phyloP scores from a whole-genome alignment of 805 yeast genomes.

The Starmerella geochares region DNA sequence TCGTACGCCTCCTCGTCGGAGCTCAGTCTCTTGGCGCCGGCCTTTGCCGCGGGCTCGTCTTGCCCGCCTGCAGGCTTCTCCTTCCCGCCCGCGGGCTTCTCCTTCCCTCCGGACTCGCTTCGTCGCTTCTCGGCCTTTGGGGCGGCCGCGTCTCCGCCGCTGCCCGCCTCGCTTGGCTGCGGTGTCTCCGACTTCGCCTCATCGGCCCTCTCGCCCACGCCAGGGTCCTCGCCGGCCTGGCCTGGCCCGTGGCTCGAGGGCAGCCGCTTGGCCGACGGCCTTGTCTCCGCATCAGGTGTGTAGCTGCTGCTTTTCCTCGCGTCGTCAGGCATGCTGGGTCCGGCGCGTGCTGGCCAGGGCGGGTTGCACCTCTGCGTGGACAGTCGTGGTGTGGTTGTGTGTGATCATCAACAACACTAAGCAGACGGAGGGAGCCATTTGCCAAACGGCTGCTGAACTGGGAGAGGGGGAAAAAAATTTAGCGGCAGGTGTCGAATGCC shows the following conservation, averaged over 20 bases:
- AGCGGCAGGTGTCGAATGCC: constrained; percentile 2
- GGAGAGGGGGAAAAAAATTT: not conserved
- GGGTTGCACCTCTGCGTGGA: too few species aligned
- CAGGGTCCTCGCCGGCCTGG: not conserved
- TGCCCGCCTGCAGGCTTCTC: not conserved
- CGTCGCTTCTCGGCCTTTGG: not conserved
- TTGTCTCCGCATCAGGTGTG: not conserved
- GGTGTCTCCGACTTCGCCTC: not conserved
- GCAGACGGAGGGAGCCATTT: too few species aligned
- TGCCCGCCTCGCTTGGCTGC: not conserved
- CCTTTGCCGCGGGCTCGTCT: not conserved
- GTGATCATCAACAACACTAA: too few species aligned
- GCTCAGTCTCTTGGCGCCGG: not conserved
- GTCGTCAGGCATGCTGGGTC: not conserved
- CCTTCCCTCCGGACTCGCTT: not conserved
- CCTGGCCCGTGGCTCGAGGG: not conserved
- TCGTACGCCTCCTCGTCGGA: constrained; percentile 44
- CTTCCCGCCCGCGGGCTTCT: not conserved
- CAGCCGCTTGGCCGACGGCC: not conserved
- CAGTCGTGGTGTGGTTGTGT: too few species aligned
- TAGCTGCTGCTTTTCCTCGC: not conserved
- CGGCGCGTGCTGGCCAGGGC: too few species aligned
- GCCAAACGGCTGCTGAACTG: too few species aligned
- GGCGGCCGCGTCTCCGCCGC: not conserved
- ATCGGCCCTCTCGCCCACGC: not conserved